Base-by-base conservation (phyloP, 2,329 filamentous ascomycete species). In the Venturia carpophila region DNA sequence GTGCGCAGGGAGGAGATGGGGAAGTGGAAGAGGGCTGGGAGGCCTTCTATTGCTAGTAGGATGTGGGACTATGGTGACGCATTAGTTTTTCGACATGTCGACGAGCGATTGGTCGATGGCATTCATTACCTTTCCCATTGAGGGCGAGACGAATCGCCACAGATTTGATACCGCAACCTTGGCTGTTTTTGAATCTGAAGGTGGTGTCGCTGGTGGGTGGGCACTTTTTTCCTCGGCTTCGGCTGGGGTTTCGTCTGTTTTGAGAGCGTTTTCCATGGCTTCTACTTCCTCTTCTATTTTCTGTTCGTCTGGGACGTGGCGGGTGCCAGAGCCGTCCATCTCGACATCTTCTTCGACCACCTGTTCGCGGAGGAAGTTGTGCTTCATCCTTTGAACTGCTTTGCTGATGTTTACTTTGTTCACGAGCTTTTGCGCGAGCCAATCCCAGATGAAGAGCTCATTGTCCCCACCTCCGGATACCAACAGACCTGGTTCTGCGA, bases 401-500 rank as follows among this genome's bases (percentile, higher is more conserved):
- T 63, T 37, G 34, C 30, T 34, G 17, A 66, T 34, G 24, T 43
- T 47, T 15, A 82, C 74, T 69, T 79, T 85, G 30, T 82, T 79
- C 0, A 87, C 71, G 34, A 89, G 72, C 21, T 73, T 75, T 19
- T 82, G 83, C 0, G 75, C 76, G 52, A 78, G 76, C 93, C 93
- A 99, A 68, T 92, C 82, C 92, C 92, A 99, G 0, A 92, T 79
- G 67, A 88, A 85, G 11, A 99, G 72, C 68, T 87, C 83, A 66
- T 87, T 80, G 70, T 97, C 93, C 4, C 93, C 94, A 61, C 93
- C 93, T 11, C 91, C 94, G 6, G 92, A 96, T 41, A 97, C 77
- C 39, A 99, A 81, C 1, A 88, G 69, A n/a, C 86, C 81, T 3
- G 81, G 80, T 30, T 79, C 73, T 0, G 87, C 86, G 21, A 93